phyloP scores from a whole-genome alignment of 306 rosid species.

The Luffa acutangula region DNA sequence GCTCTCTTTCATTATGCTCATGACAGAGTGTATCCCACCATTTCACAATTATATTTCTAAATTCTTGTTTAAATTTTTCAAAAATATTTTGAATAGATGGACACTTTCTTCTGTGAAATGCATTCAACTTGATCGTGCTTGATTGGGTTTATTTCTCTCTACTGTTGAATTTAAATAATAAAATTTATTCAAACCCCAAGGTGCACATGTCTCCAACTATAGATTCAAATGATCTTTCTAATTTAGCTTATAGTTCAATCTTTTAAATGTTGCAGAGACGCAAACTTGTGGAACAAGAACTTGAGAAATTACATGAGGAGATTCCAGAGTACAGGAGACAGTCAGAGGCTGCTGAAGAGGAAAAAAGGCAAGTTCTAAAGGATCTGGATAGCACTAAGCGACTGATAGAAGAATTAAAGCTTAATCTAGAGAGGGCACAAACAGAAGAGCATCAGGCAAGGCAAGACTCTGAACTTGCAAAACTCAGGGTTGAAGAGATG shows the following conservation, averaged over 20 bases:
- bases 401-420: slow-evolving; percentile 80
- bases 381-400: slow-evolving; percentile 87
- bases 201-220: not conserved
- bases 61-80: not conserved
- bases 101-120: not conserved
- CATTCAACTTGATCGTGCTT: not conserved
- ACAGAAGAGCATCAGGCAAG: slow-evolving; percentile 92
- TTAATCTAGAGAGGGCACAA: slow-evolving; percentile 88
- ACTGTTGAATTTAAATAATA: not conserved
- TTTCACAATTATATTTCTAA: not conserved
- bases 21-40: not conserved
- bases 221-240: not conserved
- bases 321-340: slow-evolving; percentile 61
- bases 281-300: slow-evolving; percentile 75
- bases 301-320: slow-evolving; percentile 59
- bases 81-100: not conserved
- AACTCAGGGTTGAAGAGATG: slow-evolving; percentile 99
- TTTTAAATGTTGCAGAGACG: slow-evolving; percentile 46
- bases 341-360: slow-evolving; percentile 54
- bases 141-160: not conserved
- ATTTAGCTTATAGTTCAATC: not conserved
- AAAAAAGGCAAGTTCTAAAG: slow-evolving; percentile 45
- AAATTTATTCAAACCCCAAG: not conserved
- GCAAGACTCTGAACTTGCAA: slow-evolving; percentile 95
- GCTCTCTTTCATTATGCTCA: not conserved